Base-by-base conservation (phyloP, 768 basidiomycete species). In the Mycena galericulata region DNA sequence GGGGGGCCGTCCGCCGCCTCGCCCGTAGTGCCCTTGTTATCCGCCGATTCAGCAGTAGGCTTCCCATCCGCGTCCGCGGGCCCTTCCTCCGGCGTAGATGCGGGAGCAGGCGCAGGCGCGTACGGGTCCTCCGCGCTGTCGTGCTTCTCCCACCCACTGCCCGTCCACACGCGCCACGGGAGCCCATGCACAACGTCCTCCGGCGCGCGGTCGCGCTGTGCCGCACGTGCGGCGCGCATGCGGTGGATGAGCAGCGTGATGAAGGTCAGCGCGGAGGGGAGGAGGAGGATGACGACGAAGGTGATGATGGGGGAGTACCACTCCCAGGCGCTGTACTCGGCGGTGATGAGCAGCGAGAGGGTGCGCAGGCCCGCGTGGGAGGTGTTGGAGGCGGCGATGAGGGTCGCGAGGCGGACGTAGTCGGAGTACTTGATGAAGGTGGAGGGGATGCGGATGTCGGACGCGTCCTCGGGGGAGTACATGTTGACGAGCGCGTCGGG, bases 261-360 rank as follows among this genome's bases (percentile, higher is more conserved):
- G 75, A 98, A 92, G 1, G 97, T 96, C 69, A 99, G 86, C 29
- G 91, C 85, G 9, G 95, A 96, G 3, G 97, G 97, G 20, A 98
- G 90, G 67, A 98, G 87, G 58, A 98, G 86, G 40, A 98, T 94
- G 67, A 96, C 84, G 66, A 96, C 83, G 75, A 96, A 94, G 12
- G 94, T 95, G 62, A 96, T 84, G 70, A 95, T 92, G 17, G 94
- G 94, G 93, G 93, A 95, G 76, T 95, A 95, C 94, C 95, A 97
- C 75, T 96, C 94, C 91, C 94, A 96, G 46, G 91, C 88, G 17
- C 92, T 91, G 75, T 91, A 92, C 69, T 93, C 92, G 6, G 91
- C 89, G 17, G 88, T 92, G 73, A 95, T 91, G 65, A 92, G 82
- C 27, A 95, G 80, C 2, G 92, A 92, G 30, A 95, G 85, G 0